A percentile compares a stretch with the other conserved stretches of the same genome.
Conservation (phyloP, 495 filamentous ascomycete genomes). For the Terfezia claveryi region DNA sequence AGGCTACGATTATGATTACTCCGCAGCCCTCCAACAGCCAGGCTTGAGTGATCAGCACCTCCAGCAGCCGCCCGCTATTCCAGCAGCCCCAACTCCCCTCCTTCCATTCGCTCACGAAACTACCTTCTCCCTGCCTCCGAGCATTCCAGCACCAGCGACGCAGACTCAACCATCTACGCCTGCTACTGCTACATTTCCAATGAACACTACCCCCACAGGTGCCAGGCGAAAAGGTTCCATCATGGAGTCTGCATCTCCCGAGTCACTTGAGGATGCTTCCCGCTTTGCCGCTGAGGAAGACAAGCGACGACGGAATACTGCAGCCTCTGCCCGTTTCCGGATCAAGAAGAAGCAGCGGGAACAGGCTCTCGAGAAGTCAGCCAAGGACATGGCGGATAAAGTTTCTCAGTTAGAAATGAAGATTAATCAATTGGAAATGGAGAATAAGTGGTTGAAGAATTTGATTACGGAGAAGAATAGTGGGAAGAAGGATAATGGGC, state of each 20-base stretch:
- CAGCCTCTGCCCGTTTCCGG: slow-evolving; percentile 82
- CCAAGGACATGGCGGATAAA: slow-evolving; percentile 80
- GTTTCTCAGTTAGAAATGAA: slow-evolving; percentile 55
- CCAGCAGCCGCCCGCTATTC: background rate
- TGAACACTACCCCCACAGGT: slow-evolving; percentile 14
- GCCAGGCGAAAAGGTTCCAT: slow-evolving; percentile 17
- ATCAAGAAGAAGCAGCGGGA: slow-evolving; percentile 99
- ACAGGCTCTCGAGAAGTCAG: slow-evolving; percentile 68
- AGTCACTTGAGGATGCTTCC: slow-evolving; percentile 39
- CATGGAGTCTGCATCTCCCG: slow-evolving; percentile 12
- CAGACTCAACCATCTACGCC: slow-evolving; percentile 19
- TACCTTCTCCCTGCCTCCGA: slow-evolving; percentile 1
- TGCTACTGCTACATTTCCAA: slow-evolving; percentile 21
- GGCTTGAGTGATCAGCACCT: background rate
- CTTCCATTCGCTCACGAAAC: slow-evolving; percentile 5
- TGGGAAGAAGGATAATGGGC: slow-evolving; percentile 16
- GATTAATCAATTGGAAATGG: slow-evolving; percentile 71
- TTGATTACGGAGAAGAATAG: slow-evolving; percentile 82
- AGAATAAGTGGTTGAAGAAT: slow-evolving; percentile 92
- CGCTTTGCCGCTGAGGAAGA: slow-evolving; percentile 81
- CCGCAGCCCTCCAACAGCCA: background rate
- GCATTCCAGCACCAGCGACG: slow-evolving; percentile 4
- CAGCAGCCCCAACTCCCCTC: background rate
- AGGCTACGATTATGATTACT: background rate
- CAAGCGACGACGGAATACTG: slow-evolving; percentile 89